These are phyloP conservation scores for Ascochyta fabae DNA, from an alignment of 2,329 filamentous ascomycete species.

Conservation along the genomic window DNA sequence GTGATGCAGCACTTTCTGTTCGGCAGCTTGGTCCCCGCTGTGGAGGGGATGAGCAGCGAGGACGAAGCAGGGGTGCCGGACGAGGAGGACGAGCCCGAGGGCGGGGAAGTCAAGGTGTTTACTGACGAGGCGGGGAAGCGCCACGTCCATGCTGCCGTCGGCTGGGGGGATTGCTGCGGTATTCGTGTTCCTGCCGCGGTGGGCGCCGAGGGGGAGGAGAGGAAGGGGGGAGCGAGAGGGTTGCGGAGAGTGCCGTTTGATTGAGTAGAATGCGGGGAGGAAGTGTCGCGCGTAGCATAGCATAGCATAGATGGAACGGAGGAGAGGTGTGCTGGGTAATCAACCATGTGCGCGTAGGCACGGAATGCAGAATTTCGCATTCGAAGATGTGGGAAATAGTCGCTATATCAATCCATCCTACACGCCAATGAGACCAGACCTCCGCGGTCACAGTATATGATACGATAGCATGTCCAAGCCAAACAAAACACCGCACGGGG, in stretches of 20 bases:
- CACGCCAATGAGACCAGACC: not conserved
- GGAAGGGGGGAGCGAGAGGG: slow-evolving; percentile 68
- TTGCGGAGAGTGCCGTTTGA: slow-evolving; percentile 83
- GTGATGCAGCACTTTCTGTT: slow-evolving; percentile 99
- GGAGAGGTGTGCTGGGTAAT: not conserved
- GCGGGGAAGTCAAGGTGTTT: slow-evolving; percentile 61
- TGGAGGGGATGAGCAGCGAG: slow-evolving; percentile 77
- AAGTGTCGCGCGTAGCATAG: not conserved
- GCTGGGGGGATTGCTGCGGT: slow-evolving; percentile 96
- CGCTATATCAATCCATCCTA: not conserved
- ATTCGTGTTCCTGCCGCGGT: slow-evolving; percentile 96
- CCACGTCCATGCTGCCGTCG: slow-evolving; percentile 70
- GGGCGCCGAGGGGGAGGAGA: slow-evolving; percentile 87
- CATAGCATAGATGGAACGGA: not conserved
- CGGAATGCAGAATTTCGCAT: slow-evolving; percentile 3
- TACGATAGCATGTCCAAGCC: too few relatives aligned
- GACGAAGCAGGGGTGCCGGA: slow-evolving; percentile 57
- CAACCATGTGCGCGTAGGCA: not conserved
- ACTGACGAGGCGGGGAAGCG: slow-evolving; percentile 69
- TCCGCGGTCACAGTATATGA: too few relatives aligned
- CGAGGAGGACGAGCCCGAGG: slow-evolving; percentile 55
- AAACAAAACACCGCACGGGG: too few relatives aligned
- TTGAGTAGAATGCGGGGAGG: slow-evolving; percentile 48
- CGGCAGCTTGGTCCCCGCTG: slow-evolving; percentile 80
- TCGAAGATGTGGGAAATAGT: not conserved